A percentile compares a stretch with the other conserved stretches of the same genome.
These are phyloP conservation scores for Tetracentron sinense DNA, from an alignment of 164 flowering plant genomes.

Conservation along the genomic window DNA sequence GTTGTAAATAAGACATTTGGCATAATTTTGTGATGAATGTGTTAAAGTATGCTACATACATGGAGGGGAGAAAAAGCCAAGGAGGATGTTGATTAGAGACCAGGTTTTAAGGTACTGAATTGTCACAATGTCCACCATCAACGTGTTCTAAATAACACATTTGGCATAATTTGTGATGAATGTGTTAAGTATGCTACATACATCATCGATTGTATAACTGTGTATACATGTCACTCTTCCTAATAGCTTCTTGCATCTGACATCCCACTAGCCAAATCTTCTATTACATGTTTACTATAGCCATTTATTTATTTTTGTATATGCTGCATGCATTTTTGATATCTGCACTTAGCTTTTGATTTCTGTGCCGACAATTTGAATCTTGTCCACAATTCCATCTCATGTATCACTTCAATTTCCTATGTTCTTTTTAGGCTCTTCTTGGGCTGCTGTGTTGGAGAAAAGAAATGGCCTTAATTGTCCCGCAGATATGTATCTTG, in stretches of 20 bases:
- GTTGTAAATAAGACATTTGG: too few relatives aligned
- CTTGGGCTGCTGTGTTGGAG: conserved; percentile 96
- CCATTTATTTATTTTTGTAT: background rate
- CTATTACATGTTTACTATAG: background rate
- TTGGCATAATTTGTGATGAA: too few relatives aligned
- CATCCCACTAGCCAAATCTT: background rate
- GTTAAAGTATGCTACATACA: too few relatives aligned
- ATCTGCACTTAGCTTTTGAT: background rate
- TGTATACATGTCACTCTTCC: background rate
- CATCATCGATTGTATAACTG: too few relatives aligned
- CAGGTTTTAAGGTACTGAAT: too few relatives aligned
- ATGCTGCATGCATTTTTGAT: background rate
- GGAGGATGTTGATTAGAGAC: too few relatives aligned
- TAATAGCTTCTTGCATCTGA: background rate
- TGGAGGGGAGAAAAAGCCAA: too few relatives aligned
- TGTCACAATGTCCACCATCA: too few relatives aligned
- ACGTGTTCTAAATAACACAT: too few relatives aligned
- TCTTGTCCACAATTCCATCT: background rate
- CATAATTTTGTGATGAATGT: too few relatives aligned
- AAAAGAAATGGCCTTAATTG: conserved; percentile 55
- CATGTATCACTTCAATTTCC: conserved; percentile 5
- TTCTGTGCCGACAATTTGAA: background rate
- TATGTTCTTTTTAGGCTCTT: conserved; percentile 59
- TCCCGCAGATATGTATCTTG: conserved; percentile 96
- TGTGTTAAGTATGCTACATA: too few relatives aligned